Evolutionary conservation across 345 rosid genomes (phyloP).

Genomic region (Luvunga scandens): DNA sequence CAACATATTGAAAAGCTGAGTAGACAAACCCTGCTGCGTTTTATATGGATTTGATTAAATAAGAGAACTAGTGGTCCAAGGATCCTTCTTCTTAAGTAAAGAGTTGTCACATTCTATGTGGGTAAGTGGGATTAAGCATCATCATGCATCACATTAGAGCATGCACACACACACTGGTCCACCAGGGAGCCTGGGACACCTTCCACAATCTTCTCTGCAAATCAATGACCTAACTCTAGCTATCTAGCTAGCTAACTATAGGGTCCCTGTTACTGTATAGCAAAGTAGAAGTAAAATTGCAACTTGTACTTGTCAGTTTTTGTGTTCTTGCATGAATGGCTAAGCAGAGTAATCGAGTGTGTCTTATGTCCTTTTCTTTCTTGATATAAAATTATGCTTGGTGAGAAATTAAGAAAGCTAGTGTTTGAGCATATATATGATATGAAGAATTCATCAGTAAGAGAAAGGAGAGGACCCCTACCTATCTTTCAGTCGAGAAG

Average conservation of each 20-base stretch:
- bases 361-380: background rate
- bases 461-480: background rate
- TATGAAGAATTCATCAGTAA: background rate
- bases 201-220: constrained; percentile 6
- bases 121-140: constrained; percentile 12
- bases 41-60: background rate
- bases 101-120: constrained; percentile 23
- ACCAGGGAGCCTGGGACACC: background rate
- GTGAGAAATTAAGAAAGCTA: background rate
- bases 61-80: constrained; percentile 22
- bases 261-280: background rate
- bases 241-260: background rate
- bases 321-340: background rate
- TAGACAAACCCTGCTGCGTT: background rate
- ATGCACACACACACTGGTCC: constrained; percentile 10
- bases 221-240: background rate
- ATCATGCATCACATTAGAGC: background rate
- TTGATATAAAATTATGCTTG: background rate
- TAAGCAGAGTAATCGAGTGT: background rate
- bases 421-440: background rate
- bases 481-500: background rate
- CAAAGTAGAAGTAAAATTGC: background rate
- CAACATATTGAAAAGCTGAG: constrained; percentile 1
- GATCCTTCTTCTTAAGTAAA: background rate
- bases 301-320: background rate